A percentile compares a stretch with the other conserved stretches of the same genome.
phyloP scores from a whole-genome alignment of 495 filamentous ascomycete species.

The Penicillium odoratum region DNA sequence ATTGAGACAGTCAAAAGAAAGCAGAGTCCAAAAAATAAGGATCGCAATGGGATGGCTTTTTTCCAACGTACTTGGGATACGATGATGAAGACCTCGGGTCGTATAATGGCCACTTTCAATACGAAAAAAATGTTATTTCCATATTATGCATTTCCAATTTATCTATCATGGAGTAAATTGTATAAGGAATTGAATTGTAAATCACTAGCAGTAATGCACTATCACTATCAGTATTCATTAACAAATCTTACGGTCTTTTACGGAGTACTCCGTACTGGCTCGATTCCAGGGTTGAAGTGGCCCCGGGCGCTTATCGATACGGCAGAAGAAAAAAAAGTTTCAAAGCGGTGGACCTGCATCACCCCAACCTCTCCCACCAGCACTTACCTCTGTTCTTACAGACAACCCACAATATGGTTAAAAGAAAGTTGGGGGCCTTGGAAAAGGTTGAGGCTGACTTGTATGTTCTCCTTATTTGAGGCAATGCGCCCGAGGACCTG shows the following conservation, averaged over 20 bases:
- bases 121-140: constrained; percentile 35
- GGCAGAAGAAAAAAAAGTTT: constrained; percentile 39
- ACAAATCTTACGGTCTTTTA: background rate
- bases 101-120: constrained; percentile 34
- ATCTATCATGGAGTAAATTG: background rate
- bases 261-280: background rate
- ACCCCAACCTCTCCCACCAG: constrained; percentile 22
- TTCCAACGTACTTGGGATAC: constrained; percentile 48
- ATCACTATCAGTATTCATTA: background rate
- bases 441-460: constrained; percentile 95
- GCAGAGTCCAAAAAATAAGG: constrained; percentile 38
- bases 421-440: constrained; percentile 83
- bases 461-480: constrained; percentile 39
- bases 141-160: background rate
- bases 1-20: constrained; percentile 43
- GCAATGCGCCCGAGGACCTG: constrained; percentile 19
- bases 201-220: background rate
- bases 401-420: constrained; percentile 56
- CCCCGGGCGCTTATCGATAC: constrained; percentile 46
- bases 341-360: constrained; percentile 21
- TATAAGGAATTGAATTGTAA: background rate
- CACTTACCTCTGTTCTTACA: constrained; percentile 9
- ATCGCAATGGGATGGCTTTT: constrained; percentile 46
- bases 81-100: constrained; percentile 45
- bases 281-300: background rate